Conservation (phyloP, 495 filamentous ascomycete genomes). For the Rusavskia elegans region DNA sequence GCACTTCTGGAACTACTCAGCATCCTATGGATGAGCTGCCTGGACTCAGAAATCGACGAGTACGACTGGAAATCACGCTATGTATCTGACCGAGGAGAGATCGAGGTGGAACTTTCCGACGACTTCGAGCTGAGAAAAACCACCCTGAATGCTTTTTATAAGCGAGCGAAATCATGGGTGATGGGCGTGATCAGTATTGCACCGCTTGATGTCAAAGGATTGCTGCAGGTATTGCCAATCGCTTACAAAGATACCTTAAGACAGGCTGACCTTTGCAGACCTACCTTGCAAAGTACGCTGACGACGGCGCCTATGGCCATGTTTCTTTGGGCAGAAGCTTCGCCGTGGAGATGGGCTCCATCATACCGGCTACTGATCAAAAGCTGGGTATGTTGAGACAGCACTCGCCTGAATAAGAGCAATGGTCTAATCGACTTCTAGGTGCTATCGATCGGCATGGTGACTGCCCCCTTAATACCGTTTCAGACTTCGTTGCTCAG, state of each 20-base stretch:
- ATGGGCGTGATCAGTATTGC: conserved; percentile 63
- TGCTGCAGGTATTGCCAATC: conserved; percentile 45
- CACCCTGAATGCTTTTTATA: conserved; percentile 65
- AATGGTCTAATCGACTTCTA: neutral
- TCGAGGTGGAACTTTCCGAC: conserved; percentile 81
- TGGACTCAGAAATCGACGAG: conserved; percentile 85
- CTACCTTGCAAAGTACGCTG: conserved; percentile 85
- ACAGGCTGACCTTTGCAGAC: conserved; percentile 33
- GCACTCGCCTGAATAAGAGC: neutral
- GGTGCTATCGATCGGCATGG: conserved; percentile 56
- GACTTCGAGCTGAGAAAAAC: conserved; percentile 62
- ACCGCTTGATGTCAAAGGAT: conserved; percentile 84
- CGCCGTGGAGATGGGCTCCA: conserved; percentile 78
- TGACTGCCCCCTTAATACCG: conserved; percentile 62
- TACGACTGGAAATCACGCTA: conserved; percentile 75
- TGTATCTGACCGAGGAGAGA: conserved; percentile 52
- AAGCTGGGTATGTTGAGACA: conserved; percentile 39
- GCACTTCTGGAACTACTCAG: conserved; percentile 79
- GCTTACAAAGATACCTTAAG: neutral
- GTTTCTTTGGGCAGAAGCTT: conserved; percentile 91
- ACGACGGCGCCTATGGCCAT: conserved; percentile 73
- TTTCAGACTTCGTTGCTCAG: conserved; percentile 88
- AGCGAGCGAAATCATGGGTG: conserved; percentile 67
- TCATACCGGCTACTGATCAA: conserved; percentile 78
- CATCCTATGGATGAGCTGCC: conserved; percentile 85